phyloP scores from a whole-genome alignment of 495 filamentous ascomycete genomes.

The Daldinia loculata region DNA sequence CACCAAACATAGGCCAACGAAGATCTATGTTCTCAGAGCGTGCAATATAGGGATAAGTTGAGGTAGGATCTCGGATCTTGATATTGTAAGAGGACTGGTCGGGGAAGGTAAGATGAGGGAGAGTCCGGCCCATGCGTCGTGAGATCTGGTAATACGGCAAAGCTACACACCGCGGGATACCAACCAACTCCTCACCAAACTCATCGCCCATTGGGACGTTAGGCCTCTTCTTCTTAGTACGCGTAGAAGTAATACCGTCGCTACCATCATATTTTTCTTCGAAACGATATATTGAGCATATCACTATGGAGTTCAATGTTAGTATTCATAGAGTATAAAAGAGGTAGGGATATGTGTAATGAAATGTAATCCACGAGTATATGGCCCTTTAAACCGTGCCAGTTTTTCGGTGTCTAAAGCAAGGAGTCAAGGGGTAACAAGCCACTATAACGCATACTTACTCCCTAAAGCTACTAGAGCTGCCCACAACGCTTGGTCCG shows the following conservation, averaged over 20 bases:
- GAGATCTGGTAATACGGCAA: constrained; percentile 59
- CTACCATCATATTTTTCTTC: constrained; percentile 61
- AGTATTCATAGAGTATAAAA: constrained; percentile 3
- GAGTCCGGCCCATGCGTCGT: constrained; percentile 55
- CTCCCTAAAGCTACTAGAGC: constrained; percentile 58
- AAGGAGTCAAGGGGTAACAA: background rate
- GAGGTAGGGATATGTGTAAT: background rate
- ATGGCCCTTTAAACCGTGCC: no score
- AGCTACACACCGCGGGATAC: constrained; percentile 58
- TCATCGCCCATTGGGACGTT: constrained; percentile 59
- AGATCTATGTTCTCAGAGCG: constrained; percentile 61
- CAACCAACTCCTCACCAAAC: constrained; percentile 58
- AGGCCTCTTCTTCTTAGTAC: constrained; percentile 46
- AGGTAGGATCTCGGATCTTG: constrained; percentile 57
- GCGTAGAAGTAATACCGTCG: constrained; percentile 55
- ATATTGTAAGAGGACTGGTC: constrained; percentile 63
- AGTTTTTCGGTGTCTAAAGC: background rate
- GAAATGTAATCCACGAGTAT: background rate
- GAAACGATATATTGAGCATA: constrained; percentile 61
- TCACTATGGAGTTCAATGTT: constrained; percentile 41
- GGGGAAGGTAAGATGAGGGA: constrained; percentile 61
- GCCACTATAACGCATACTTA: constrained; percentile 11
- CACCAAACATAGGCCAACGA: constrained; percentile 61
- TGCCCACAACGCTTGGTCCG: constrained; percentile 61
- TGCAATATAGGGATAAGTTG: constrained; percentile 57